Evolutionary conservation across 1,139 yeast genomes (phyloP).

Genomic region (Blastobotrys petasosporus): DNA sequence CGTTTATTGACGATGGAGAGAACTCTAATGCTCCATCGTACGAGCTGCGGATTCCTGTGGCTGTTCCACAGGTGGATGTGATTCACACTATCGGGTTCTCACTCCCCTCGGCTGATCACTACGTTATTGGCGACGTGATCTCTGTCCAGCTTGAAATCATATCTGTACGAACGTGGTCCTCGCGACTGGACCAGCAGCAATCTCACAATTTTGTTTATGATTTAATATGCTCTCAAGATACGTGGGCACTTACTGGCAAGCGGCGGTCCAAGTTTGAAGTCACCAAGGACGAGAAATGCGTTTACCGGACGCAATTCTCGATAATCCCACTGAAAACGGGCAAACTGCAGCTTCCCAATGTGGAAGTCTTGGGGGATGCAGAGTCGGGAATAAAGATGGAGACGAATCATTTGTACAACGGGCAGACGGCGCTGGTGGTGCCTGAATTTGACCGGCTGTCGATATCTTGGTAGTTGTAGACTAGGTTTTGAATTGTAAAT

Average conservation of each 20-base stretch:
- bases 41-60: constrained; percentile 25
- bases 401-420: constrained; percentile 58
- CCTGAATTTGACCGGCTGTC: constrained; percentile 62
- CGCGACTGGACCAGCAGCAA: constrained; percentile 11
- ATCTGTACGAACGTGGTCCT: constrained; percentile 45
- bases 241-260: constrained; percentile 69
- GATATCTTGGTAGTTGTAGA: constrained; percentile 50
- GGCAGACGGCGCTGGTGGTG: constrained; percentile 64
- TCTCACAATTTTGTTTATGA: constrained; percentile 35
- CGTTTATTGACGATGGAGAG: too few species aligned
- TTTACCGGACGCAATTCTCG: constrained; percentile 38
- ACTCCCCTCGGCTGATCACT: constrained; percentile 33
- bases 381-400: constrained; percentile 45
- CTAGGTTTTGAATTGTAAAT: too few species aligned
- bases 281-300: constrained; percentile 17
- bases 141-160: constrained; percentile 39
- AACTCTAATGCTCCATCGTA: constrained; percentile 7
- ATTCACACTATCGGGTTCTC: constrained; percentile 25
- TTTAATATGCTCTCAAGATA: constrained; percentile 38
- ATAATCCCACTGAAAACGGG: constrained; percentile 77
- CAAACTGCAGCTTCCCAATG: constrained; percentile 57
- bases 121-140: constrained; percentile 61
- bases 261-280: constrained; percentile 41
- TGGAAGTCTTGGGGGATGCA: constrained; percentile 41
- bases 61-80: constrained; percentile 27